Percentiles rank a stretch among this genome's conserved stretches.
These are phyloP conservation scores for Lactuca sativa DNA, from an alignment of 129 eudicot genomes.

Conservation along the genomic window DNA sequence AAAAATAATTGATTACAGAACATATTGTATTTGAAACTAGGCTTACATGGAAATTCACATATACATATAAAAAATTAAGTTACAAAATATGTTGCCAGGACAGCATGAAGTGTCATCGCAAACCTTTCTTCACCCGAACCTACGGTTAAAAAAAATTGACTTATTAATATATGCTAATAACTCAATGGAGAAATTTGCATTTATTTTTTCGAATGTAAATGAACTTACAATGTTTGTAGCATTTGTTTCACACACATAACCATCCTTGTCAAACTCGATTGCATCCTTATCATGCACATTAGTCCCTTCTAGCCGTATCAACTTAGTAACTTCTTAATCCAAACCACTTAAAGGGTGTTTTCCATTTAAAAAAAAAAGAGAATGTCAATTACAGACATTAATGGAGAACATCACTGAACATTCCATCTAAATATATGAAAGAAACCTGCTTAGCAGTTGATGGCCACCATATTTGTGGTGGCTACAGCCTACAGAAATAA, in stretches of 20 bases:
- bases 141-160: slow-evolving; percentile 33
- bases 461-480: too few species aligned
- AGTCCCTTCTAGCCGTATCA: slow-evolving; percentile 93
- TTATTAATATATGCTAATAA: neutral
- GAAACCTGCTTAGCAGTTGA: too few species aligned
- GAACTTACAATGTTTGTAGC: slow-evolving; percentile 86
- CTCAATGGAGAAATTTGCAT: neutral
- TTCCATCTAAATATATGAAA: too few species aligned
- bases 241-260: slow-evolving; percentile 97
- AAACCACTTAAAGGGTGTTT: neutral
- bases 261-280: slow-evolving; percentile 97
- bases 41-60: neutral
- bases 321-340: slow-evolving; percentile 5
- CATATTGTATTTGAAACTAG: too few species aligned
- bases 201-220: neutral
- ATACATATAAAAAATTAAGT: slow-evolving; percentile 27
- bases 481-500: too few species aligned
- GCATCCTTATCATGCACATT: slow-evolving; percentile 94
- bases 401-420: too few species aligned
- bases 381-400: too few species aligned
- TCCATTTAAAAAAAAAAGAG: neutral
- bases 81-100: slow-evolving; percentile 91
- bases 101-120: slow-evolving; percentile 79
- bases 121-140: slow-evolving; percentile 92
- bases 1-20: too few species aligned